Percentiles rank a stretch among this genome's conserved stretches.
These are phyloP conservation scores for Epichloe elymi DNA, from an alignment of 2,329 filamentous ascomycete species.

Conservation along the genomic window DNA sequence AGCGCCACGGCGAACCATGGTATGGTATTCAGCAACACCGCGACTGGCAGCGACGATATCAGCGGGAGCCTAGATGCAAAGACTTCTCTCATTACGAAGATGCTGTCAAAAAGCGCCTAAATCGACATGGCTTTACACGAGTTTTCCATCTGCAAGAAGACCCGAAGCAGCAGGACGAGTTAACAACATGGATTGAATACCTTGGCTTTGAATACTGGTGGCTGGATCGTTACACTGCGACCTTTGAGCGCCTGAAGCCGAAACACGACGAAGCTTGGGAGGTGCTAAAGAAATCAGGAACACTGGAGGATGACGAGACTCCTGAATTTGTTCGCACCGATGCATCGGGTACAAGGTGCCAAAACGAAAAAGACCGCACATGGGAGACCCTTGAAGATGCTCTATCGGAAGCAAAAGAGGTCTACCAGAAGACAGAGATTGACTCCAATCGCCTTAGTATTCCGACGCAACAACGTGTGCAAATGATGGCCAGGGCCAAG, in stretches of 20 bases:
- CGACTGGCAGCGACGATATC: constrained; percentile 2
- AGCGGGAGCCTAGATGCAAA: constrained; percentile 8
- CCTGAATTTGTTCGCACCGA: constrained; percentile 5
- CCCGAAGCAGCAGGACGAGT: constrained; percentile 16
- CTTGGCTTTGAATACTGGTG: constrained; percentile 17
- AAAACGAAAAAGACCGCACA: constrained; percentile 1
- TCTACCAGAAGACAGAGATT: constrained; percentile 3
- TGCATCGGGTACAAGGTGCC: background rate
- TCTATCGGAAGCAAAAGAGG: background rate
- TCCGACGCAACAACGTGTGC: constrained; percentile 2
- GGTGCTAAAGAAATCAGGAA: constrained; percentile 15
- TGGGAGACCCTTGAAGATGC: background rate
- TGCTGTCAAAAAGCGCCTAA: constrained; percentile 14
- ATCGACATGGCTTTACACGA: constrained; percentile 16
- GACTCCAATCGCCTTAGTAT: constrained; percentile 1
- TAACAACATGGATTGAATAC: constrained; percentile 28
- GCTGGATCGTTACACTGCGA: constrained; percentile 10
- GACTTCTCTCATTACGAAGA: constrained; percentile 14
- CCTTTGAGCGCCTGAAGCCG: constrained; percentile 11
- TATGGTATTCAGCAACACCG: constrained; percentile 1
- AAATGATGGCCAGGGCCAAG: constrained; percentile 2
- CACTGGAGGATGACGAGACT: constrained; percentile 12
- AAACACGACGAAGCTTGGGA: constrained; percentile 18
- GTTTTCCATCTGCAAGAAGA: constrained; percentile 18
- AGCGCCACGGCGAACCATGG: constrained; percentile 2